Conservation (phyloP, 2,329 filamentous ascomycete species). For the Acarospora socialis region DNA sequence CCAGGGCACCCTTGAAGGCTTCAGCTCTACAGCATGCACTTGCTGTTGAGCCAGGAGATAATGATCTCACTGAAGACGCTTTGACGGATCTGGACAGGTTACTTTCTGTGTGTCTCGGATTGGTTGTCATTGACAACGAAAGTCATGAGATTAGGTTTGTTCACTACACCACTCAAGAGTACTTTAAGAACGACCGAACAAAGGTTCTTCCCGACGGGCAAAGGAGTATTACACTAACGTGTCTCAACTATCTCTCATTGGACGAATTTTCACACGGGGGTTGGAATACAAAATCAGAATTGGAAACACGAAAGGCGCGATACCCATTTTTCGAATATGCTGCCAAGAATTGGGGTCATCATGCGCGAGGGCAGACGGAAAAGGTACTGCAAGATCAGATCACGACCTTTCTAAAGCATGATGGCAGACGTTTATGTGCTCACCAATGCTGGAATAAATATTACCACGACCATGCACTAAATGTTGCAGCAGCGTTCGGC, state of each 20-base stretch:
- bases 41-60: conserved; percentile 6
- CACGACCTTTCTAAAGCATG: no score
- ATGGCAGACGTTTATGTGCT: no score
- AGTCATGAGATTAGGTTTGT: conserved; percentile 28
- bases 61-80: conserved; percentile 8
- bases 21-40: neutral
- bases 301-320: no score
- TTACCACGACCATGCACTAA: no score
- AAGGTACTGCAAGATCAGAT: no score
- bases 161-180: conserved; percentile 35
- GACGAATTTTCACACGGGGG: conserved; percentile 15
- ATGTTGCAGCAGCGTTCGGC: no score
- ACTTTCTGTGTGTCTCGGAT: conserved; percentile 27
- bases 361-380: no score
- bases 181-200: conserved; percentile 22
- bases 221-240: conserved; percentile 18
- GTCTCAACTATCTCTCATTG: conserved; percentile 26
- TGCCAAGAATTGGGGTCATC: no score
- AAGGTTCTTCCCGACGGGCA: conserved; percentile 22
- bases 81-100: conserved; percentile 16
- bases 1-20: no score
- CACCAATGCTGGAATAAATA: no score
- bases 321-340: no score
- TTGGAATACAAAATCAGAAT: conserved; percentile 8
- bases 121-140: conserved; percentile 29